These are phyloP conservation scores for Fonsecaea erecta DNA, from an alignment of 2,329 filamentous ascomycete species.

Conservation along the genomic window DNA sequence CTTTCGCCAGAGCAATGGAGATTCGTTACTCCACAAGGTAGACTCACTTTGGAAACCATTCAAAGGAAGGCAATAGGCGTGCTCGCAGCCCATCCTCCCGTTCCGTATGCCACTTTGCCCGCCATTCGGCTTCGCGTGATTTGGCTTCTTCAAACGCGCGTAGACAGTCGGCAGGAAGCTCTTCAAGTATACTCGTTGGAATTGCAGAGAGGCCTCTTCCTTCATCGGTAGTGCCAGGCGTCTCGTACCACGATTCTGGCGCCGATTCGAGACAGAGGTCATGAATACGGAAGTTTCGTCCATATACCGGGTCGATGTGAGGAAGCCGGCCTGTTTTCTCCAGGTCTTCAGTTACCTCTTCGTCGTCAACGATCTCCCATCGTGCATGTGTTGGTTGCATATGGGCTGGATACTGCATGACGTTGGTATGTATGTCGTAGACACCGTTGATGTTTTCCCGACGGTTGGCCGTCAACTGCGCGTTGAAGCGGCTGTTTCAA, in stretches of 20 bases:
- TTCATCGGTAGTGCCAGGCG: constrained; percentile 58
- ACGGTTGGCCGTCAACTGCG: constrained; percentile 70
- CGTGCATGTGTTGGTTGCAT: constrained; percentile 89
- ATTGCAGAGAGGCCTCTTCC: constrained; percentile 45
- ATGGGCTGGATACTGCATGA: constrained; percentile 81
- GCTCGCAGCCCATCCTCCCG: constrained; percentile 56
- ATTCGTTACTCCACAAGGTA: not conserved
- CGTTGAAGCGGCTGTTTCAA: constrained; percentile 75
- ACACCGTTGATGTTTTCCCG: constrained; percentile 73
- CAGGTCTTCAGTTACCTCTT: constrained; percentile 31
- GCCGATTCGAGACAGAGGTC: constrained; percentile 66
- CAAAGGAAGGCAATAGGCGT: constrained; percentile 34
- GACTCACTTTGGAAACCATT: constrained; percentile 38
- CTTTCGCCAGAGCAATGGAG: not conserved
- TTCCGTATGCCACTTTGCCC: constrained; percentile 74
- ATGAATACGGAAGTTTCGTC: constrained; percentile 66
- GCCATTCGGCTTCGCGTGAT: constrained; percentile 71
- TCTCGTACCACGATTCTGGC: constrained; percentile 60
- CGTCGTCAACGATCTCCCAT: constrained; percentile 69
- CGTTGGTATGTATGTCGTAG: constrained; percentile 94
- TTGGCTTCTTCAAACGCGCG: constrained; percentile 72
- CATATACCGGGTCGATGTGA: constrained; percentile 60
- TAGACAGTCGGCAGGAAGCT: constrained; percentile 62
- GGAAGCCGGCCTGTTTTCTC: constrained; percentile 52
- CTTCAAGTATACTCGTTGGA: constrained; percentile 50